These are phyloP conservation scores for Leccinum solheimii DNA, from an alignment of 1,284 basidiomycete species.

Conservation along the genomic window DNA sequence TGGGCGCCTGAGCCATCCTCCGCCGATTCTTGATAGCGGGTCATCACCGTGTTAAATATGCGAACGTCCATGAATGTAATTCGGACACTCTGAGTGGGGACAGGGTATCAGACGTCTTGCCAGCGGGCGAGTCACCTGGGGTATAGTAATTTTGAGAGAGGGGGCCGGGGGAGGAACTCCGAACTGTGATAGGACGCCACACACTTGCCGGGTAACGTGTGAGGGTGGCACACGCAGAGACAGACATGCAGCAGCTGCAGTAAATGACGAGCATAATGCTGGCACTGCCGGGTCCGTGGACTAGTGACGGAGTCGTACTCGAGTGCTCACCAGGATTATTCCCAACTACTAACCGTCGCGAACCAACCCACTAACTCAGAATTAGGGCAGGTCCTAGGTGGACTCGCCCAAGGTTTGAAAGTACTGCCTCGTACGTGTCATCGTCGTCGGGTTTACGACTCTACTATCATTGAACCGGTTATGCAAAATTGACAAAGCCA, in stretches of 20 bases:
- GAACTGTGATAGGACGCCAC: not conserved
- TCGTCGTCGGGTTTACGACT: too few species aligned
- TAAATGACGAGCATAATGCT: not conserved
- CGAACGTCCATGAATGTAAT: not conserved
- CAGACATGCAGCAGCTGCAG: not conserved
- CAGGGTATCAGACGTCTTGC: not conserved
- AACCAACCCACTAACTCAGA: not conserved
- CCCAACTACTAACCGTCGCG: not conserved
- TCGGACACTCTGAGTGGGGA: too few species aligned
- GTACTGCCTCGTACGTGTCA: too few species aligned
- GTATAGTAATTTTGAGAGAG: not conserved
- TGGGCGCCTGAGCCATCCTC: too few species aligned
- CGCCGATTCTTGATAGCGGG: too few species aligned
- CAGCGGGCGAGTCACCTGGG: not conserved
- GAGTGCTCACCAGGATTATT: too few species aligned
- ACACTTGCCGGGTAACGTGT: not conserved
- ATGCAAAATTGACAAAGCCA: too few species aligned
- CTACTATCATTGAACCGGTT: too few species aligned
- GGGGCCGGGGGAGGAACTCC: not conserved
- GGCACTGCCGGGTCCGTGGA: too few species aligned
- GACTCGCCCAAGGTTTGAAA: not conserved
- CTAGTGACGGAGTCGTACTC: too few species aligned
- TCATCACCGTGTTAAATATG: not conserved
- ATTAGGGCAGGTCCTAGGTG: not conserved
- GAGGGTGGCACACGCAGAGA: too few species aligned